Percentiles rank a stretch among this genome's conserved stretches.
phyloP scores from a whole-genome alignment of 805 yeast genomes.

The Yamadazyma olivae region DNA sequence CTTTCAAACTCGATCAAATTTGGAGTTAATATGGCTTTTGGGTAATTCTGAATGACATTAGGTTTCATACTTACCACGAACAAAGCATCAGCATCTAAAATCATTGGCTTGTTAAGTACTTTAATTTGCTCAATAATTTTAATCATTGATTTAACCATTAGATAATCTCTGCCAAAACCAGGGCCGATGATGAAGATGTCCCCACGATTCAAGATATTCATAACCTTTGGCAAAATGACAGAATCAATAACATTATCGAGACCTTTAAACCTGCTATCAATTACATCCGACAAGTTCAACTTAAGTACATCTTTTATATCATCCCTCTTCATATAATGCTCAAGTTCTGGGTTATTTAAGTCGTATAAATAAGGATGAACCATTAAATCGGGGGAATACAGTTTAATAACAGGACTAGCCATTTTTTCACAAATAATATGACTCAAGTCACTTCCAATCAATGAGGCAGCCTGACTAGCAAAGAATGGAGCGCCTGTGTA shows the following conservation, averaged over 20 bases:
- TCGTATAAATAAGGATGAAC: constrained; percentile 87
- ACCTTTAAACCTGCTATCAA: constrained; percentile 15
- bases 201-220: constrained; percentile 54
- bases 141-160: constrained; percentile 62
- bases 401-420: constrained; percentile 80
- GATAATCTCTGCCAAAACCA: constrained; percentile 81
- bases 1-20: constrained; percentile 83
- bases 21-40: constrained; percentile 77
- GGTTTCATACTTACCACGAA: constrained; percentile 62
- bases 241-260: constrained; percentile 34
- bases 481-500: constrained; percentile 97
- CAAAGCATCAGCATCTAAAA: constrained; percentile 89
- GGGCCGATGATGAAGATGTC: constrained; percentile 91
- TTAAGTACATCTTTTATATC: constrained; percentile 15
- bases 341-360: constrained; percentile 28
- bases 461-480: constrained; percentile 79
- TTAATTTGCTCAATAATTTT: constrained; percentile 56
- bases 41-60: constrained; percentile 49
- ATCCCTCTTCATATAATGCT: constrained; percentile 15
- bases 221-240: constrained; percentile 55
- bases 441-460: constrained; percentile 83
- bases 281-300: constrained; percentile 20
- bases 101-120: constrained; percentile 60
- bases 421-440: constrained; percentile 81
- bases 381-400: constrained; percentile 91